These are phyloP conservation scores for Fusarium siculi DNA, from an alignment of 2,329 filamentous ascomycete species.

Conservation along the genomic window DNA sequence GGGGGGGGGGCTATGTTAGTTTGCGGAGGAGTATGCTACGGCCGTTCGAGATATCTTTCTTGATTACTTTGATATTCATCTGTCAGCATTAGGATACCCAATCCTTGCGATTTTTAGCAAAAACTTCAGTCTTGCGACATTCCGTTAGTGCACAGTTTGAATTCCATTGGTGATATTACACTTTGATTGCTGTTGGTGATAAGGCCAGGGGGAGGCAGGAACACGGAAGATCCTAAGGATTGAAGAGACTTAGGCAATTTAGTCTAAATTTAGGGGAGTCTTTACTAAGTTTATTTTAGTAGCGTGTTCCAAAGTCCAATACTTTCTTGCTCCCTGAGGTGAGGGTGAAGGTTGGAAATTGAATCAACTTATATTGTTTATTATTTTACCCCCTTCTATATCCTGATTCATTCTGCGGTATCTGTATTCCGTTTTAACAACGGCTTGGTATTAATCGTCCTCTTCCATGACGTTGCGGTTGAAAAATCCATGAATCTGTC, in stretches of 20 bases:
- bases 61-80: constrained; percentile 19
- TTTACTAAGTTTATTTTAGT: not conserved
- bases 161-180: not conserved
- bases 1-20: not conserved
- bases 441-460: constrained; percentile 37
- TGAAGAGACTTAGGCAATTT: not conserved
- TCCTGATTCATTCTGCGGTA: not conserved
- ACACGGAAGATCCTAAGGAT: no score
- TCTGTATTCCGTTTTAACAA: no score
- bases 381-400: no score
- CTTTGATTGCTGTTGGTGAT: not conserved
- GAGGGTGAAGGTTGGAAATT: not conserved
- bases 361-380: not conserved
- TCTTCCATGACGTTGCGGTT: constrained; percentile 70
- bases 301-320: not conserved
- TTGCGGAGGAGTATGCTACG: constrained; percentile 14
- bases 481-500: constrained; percentile 85
- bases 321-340: not conserved
- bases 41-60: constrained; percentile 23
- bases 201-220: no score
- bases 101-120: constrained; percentile 30
- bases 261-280: not conserved
- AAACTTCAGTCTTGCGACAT: not conserved
- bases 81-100: constrained; percentile 45
- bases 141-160: not conserved